Evolutionary conservation across 768 basidiomycete genomes (phyloP), one percentile per base, ranked within the genome.

Genomic region (Zangia roseola): DNA sequence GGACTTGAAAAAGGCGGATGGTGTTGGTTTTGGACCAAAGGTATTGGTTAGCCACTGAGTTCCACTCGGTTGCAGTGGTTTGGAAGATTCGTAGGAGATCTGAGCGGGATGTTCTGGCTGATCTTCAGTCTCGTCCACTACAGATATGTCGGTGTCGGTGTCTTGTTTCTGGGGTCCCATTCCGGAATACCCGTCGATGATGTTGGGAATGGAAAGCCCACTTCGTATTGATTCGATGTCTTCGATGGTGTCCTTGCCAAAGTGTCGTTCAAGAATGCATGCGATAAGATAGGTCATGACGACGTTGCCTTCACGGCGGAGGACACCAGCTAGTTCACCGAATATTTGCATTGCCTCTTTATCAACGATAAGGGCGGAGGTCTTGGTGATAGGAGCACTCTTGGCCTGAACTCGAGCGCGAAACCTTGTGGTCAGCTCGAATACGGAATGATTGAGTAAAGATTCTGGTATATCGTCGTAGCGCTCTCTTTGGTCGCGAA

Each of bases 241-340:
- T 5, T 89, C 84, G 52, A 90, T 82, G 5, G 90, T 82, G 37
- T 86, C 88, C 57, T 82, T 78, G 56, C 88, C 86, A 62, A 98
- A 94, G 40, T 91, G 74, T n/a, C 85, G 72, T 64, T 95, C 91
- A 37, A 94, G 73, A 40, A 97, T 80, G 62, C 93, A 97, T 0
- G 89, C 91, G 21, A 97, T 81, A 21, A 98, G 81, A 61, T 88
- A 97, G 2, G 91, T 86, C 79, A 91, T 88, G 13, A 83, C 69
- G 2, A 74, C 69, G 44, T 77, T 81, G 35, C 84, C 83, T 56
- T 88, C 77, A 36, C 84, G 77, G 49, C 83, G 77, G 21, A 91
- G 75, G 23, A 82, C 79, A 5, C 61, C 63, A 0, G 81, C 86
- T 10, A 91, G 74, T 48, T 83, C 73, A 1, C 74, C 74, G 54